These are phyloP conservation scores for Cryptococcus sp. DNA, from an alignment of 1,284 basidiomycete genomes.

Conservation along the genomic window DNA sequence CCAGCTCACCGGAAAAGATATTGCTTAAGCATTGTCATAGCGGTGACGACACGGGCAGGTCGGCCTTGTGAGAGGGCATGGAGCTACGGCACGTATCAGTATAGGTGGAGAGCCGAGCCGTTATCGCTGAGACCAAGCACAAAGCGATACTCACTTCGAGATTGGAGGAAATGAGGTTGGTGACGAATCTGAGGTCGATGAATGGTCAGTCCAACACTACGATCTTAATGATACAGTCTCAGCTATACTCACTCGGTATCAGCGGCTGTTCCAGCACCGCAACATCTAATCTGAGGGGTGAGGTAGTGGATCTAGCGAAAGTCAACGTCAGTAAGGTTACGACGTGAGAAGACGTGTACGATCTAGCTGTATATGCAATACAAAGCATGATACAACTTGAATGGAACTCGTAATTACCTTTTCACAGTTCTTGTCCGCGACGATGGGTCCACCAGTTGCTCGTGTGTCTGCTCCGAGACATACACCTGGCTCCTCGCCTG, in stretches of 20 bases:
- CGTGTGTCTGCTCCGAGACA: constrained; percentile 96
- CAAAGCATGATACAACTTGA: no score
- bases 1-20: constrained; percentile 70
- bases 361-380: no score
- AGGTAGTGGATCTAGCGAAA: constrained; percentile 89
- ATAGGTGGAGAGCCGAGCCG: neutral
- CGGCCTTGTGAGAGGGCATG: constrained; percentile 81
- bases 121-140: no score
- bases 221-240: neutral
- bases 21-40: constrained; percentile 98
- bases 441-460: constrained; percentile 91
- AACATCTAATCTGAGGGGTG: constrained; percentile 91
- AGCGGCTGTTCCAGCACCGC: constrained; percentile 96
- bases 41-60: constrained; percentile 87
- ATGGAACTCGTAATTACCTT: constrained; percentile 64
- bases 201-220: neutral
- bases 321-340: constrained; percentile 7
- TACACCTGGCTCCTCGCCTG: constrained; percentile 73
- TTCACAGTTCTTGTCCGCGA: constrained; percentile 99
- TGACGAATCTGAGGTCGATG: constrained; percentile 63
- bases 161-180: constrained; percentile 88
- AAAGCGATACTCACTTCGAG: constrained; percentile 61
- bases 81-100: constrained; percentile 53
- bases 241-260: constrained; percentile 70
- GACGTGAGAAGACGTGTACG: neutral